A percentile compares a stretch with the other conserved stretches of the same genome.
Conservation (phyloP, 2,329 filamentous ascomycete species). For the Epichloe coenophiala region DNA sequence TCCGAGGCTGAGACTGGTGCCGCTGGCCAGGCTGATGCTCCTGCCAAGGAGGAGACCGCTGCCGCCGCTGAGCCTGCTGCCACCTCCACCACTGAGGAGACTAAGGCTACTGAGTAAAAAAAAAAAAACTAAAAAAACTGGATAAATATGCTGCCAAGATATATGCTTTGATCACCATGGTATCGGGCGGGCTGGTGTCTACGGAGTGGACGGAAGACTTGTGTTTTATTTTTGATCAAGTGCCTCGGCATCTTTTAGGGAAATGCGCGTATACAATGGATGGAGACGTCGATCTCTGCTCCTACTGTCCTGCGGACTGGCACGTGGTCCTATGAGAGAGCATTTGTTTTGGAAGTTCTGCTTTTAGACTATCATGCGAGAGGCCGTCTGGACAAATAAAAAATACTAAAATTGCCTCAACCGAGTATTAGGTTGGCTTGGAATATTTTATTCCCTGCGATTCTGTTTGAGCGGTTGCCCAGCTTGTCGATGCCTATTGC, state of each 20-base stretch:
- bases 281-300: conserved; percentile 21
- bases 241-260: conserved; percentile 35
- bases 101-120: conserved; percentile 52
- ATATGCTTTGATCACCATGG: conserved; percentile 18
- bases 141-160: conserved; percentile 15
- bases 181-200: conserved; percentile 46
- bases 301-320: conserved; percentile 25
- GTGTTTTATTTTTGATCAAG: conserved; percentile 40
- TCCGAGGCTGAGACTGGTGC: conserved; percentile 79
- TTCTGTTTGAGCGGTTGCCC: neutral
- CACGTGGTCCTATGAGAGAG: conserved; percentile 29
- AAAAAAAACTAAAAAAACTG: neutral
- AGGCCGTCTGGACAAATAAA: conserved; percentile 43
- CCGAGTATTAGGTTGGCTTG: neutral
- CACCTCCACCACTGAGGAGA: conserved; percentile 46
- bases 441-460: too few relatives aligned
- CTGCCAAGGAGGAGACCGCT: conserved; percentile 30
- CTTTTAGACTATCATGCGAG: conserved; percentile 41
- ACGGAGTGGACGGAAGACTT: conserved; percentile 49
- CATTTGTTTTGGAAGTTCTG: conserved; percentile 33
- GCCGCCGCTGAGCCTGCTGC: conserved; percentile 44
- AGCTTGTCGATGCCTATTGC: neutral
- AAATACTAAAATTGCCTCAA: conserved; percentile 34
- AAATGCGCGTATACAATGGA: conserved; percentile 26
- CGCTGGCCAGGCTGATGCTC: conserved; percentile 35